Evolutionary conservation across 495 filamentous ascomycete genomes (phyloP).

Genomic region (Letharia lupina): DNA sequence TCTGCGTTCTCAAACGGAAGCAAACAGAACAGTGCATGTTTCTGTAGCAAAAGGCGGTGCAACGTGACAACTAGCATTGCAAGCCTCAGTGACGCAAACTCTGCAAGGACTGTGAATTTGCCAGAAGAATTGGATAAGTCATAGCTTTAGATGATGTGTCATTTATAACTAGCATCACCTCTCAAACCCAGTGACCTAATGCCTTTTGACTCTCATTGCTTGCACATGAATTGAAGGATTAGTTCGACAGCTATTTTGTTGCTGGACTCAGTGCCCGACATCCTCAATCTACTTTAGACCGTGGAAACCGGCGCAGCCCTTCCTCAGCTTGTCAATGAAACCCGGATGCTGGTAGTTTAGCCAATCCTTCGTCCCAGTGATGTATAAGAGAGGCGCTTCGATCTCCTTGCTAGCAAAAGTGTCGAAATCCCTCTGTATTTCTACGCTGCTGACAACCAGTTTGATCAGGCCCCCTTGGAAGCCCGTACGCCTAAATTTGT

Average conservation of each 20-base stretch:
- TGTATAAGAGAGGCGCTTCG: conserved; percentile 51
- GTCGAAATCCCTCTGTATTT: conserved; percentile 43
- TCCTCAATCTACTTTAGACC: conserved; percentile 45
- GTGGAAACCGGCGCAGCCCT: conserved; percentile 45
- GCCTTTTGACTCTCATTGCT: background rate
- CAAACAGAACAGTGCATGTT: background rate
- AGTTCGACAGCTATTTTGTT: conserved; percentile 45
- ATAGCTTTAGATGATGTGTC: background rate
- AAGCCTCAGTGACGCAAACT: background rate
- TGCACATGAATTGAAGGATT: conserved; percentile 39
- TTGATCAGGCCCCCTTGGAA: conserved; percentile 67
- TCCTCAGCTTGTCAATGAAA: conserved; percentile 48
- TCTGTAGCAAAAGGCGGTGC: background rate
- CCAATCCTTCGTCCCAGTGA: conserved; percentile 57
- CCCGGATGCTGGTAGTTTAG: conserved; percentile 59
- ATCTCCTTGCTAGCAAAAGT: conserved; percentile 56
- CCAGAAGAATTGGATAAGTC: background rate
- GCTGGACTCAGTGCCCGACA: conserved; percentile 60
- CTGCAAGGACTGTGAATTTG: background rate
- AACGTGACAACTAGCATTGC: background rate
- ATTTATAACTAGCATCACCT: background rate
- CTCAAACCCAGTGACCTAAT: background rate
- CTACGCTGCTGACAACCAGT: conserved; percentile 46
- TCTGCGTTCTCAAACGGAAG: background rate
- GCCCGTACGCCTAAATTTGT: conserved; percentile 54